Evolutionary conservation across 83 land plant species (phyloP), one percentile per base, ranked within the genome.

Genomic region (Isoetes engelmannii): DNA sequence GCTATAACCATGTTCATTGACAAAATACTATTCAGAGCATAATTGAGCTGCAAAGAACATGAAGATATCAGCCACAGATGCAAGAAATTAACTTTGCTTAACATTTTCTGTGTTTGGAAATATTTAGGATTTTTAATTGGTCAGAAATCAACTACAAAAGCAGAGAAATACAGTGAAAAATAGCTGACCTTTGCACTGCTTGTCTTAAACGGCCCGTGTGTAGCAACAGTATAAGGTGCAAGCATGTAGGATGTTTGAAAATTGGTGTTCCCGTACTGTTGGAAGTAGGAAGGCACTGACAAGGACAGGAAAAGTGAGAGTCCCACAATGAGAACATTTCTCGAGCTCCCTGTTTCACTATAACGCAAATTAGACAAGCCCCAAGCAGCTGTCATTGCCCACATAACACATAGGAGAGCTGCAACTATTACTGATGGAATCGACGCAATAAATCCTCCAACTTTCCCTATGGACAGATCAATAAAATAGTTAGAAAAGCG

Each of bases 1-100:
- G 92, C 92, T 54, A 89, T 77, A 47, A 86, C 90, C 92, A 89
- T 86, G 74, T 86, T 77, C 53, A 84, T 60, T 43, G 92, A 89
- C 5, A 88, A 62, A 42, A 86, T 42, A 47, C 85, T 85, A 71
- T 89, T 89, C 72, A 89, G 20, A 6, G 86, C 75, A 70, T 75
- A 86, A 67, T 89, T 80, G 10, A 86, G 68, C 92, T 88, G 86
- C 75, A 75, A 46, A 17, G 9, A 6, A 7, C 19, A 4, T 54
- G 4, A 68, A 68, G 37, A 17, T 20, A 5, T 68, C 4, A 50
- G n/a, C n/a, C n/a, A n/a, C n/a, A n/a, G n/a, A n/a, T n/a, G n/a
- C n/a, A n/a, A n/a, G n/a, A n/a, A n/a, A n/a, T n/a, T n/a, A n/a
- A n/a, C n/a, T n/a, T n/a, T n/a, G n/a, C n/a, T n/a, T n/a, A n/a